phyloP scores from a whole-genome alignment of 352 stramenopile species.

The Phytophthora idaei region DNA sequence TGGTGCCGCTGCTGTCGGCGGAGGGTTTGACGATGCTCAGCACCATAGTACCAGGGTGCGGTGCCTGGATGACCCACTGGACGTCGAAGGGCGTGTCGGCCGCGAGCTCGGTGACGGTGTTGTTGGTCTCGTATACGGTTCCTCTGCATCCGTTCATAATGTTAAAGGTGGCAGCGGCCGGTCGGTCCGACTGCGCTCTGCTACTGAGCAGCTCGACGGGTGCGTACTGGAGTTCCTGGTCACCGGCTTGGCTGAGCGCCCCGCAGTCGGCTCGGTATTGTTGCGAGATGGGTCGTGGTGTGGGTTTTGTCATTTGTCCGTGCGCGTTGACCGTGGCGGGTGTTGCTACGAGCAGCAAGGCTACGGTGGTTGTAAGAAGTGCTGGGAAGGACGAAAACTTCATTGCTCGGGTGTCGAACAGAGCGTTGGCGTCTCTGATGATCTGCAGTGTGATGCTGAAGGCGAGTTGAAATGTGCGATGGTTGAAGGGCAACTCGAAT shows the following conservation, averaged over 20 bases:
- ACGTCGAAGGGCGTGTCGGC: conserved; percentile 50
- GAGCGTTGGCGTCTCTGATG: not conserved
- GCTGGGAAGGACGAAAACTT: conserved; percentile 17
- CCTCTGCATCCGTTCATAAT: conserved; percentile 71
- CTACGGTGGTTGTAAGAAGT: conserved; percentile 6
- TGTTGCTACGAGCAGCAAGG: conserved; percentile 10
- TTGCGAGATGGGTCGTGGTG: conserved; percentile 37
- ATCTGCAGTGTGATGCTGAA: not conserved
- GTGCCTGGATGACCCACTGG: conserved; percentile 61
- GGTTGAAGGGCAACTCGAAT: not conserved
- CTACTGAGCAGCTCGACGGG: conserved; percentile 58
- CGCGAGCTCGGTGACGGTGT: conserved; percentile 48
- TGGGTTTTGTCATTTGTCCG: conserved; percentile 45
- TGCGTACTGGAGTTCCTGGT: conserved; percentile 57
- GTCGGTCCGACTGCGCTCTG: conserved; percentile 51
- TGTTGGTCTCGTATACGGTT: conserved; percentile 57
- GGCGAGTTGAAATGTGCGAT: conserved; percentile 17
- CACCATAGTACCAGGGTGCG: conserved; percentile 57
- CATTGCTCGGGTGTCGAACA: conserved; percentile 15
- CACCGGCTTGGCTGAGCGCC: conserved; percentile 46
- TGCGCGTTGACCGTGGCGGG: conserved; percentile 26
- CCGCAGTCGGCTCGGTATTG: conserved; percentile 50
- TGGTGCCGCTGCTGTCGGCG: conserved; percentile 39
- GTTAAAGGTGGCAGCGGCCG: conserved; percentile 51
- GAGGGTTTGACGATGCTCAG: conserved; percentile 61